These are phyloP conservation scores for Pseudogymnoascus sp. DNA, from an alignment of 2,329 filamentous ascomycete genomes.

Conservation along the genomic window DNA sequence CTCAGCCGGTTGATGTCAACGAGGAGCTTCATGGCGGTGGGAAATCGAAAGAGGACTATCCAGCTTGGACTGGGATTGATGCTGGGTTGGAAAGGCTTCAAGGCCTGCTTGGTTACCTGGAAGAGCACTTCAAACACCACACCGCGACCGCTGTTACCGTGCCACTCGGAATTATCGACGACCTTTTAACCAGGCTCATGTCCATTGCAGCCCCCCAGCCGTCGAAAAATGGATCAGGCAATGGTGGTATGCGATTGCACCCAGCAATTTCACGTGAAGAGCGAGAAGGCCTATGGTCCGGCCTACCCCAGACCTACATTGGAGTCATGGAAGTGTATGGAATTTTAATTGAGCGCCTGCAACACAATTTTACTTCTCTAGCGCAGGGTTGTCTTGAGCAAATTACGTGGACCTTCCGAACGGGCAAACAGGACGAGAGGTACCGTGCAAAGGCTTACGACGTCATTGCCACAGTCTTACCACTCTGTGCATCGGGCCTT, in stretches of 20 bases:
- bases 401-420: conserved; percentile 60
- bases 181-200: conserved; percentile 62
- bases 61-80: conserved; percentile 65
- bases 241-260: conserved; percentile 46
- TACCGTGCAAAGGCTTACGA: conserved; percentile 56
- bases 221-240: conserved; percentile 15
- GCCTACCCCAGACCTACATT: conserved; percentile 66
- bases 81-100: conserved; percentile 63
- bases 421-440: conserved; percentile 41
- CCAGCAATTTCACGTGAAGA: conserved; percentile 71
- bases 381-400: conserved; percentile 63
- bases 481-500: conserved; percentile 56
- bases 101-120: conserved; percentile 58
- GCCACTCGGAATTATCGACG: conserved; percentile 59
- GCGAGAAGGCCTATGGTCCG: conserved; percentile 67
- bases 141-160: conserved; percentile 60
- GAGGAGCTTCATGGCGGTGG: conserved; percentile 42
- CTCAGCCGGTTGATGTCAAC: conserved; percentile 38
- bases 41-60: conserved; percentile 44
- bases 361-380: conserved; percentile 49
- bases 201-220: conserved; percentile 50
- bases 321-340: conserved; percentile 58
- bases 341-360: conserved; percentile 50
- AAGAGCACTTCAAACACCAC: conserved; percentile 52
- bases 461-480: conserved; percentile 50